Percentiles rank a stretch among this genome's conserved stretches.
phyloP scores from a whole-genome alignment of 345 rosid species.

The Acer negundo region DNA sequence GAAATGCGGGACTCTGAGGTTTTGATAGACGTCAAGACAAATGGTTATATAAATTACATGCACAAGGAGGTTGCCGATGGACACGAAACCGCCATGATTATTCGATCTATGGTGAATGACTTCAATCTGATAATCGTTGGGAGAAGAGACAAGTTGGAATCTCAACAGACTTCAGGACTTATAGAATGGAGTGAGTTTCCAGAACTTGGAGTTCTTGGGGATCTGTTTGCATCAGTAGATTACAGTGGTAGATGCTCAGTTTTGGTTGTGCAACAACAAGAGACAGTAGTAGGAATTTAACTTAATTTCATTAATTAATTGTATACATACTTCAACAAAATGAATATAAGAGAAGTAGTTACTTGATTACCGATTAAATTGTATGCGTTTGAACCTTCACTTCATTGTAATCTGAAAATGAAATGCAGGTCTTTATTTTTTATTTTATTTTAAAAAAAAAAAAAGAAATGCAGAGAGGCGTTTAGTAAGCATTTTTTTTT shows the following conservation, averaged over 20 bases:
- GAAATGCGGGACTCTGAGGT: conserved; percentile 31
- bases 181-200: conserved; percentile 65
- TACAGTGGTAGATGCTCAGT: conserved; percentile 38
- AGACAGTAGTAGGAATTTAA: neutral
- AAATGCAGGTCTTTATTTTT: no score
- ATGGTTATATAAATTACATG: conserved; percentile 17
- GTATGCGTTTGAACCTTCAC: no score
- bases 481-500: no score
- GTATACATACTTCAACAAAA: no score
- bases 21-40: conserved; percentile 32
- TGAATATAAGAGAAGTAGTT: no score
- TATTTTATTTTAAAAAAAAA: no score
- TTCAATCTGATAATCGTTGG: conserved; percentile 56
- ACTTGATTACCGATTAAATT: no score
- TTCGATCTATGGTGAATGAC: conserved; percentile 33
- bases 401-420: no score
- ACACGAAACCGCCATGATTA: conserved; percentile 26
- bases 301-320: no score
- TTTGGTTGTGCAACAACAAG: conserved; percentile 66
- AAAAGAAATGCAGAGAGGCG: no score
- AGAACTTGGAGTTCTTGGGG: conserved; percentile 65
- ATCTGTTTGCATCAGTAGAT: conserved; percentile 62
- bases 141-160: conserved; percentile 35
- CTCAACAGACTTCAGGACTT: conserved; percentile 41
- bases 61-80: conserved; percentile 42